Evolutionary conservation across 345 rosid genomes (phyloP), one percentile per base, ranked within the genome.

Genomic region (Moricandia moricandioides): DNA sequence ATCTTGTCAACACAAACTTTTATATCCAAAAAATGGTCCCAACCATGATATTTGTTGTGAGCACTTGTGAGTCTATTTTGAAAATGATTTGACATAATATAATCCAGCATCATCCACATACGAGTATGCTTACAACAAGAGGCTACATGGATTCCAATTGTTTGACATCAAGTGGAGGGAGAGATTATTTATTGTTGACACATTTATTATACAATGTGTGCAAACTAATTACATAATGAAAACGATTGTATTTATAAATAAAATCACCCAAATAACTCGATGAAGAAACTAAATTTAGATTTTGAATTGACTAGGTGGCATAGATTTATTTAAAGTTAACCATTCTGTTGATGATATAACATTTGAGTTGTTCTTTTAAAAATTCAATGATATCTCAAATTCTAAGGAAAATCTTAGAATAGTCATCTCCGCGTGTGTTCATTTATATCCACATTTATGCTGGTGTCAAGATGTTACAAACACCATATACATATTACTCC

Each of bases 401-500:
- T 59, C 66, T 6, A 58, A 45, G 12, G 4, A 26, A 21, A 31
- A 14, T 60, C 3, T 13, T 33, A 33, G 33, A 47, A n/a, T 51
- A 47, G 63, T 35, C 34, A 51, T 62, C 7, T 52, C 13, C 55
- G 54, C 69, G 52, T 62, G 69, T 63, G 54, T 62, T 49, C 75
- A 51, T 21, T 72, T 33, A 62, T n/a, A 49, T 49, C 31, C 55
- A 51, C 76, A 52, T 26, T 63, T 62, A 29, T 49, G 68, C 1
- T 72, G 76, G 39, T 72, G 40, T 14, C 39, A 21, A 52, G 55
- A 55, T 37, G 63, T 72, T 63, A 63, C 43, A 63, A 63, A 72
- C 54, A 72, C 70, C 70, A 37, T 47, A 13, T 33, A 31, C 9
- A 18, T 49, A 13, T n/a, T 47, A n/a, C n/a, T n/a, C n/a, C n/a